A percentile compares a stretch with the other conserved stretches of the same genome.
Conservation (phyloP, 1,284 basidiomycete species). For the Thelephora terrestris region DNA sequence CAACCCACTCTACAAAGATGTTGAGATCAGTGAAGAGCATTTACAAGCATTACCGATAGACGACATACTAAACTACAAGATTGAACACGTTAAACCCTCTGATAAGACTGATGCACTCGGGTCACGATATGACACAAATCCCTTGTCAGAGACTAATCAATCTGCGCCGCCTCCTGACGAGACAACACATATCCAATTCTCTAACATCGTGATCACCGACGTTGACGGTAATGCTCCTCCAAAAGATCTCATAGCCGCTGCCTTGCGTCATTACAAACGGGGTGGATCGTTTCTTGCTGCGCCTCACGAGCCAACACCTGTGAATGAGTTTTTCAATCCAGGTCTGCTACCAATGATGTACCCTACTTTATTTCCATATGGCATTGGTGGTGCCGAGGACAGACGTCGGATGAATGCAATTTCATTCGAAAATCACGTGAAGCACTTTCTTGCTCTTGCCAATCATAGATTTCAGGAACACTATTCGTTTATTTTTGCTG, state of each 20-base stretch:
- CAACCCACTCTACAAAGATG: slow-evolving; percentile 23
- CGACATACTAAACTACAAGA: slow-evolving; percentile 23
- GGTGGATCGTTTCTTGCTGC: slow-evolving; percentile 21
- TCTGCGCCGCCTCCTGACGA: no score
- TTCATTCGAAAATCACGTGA: slow-evolving; percentile 20
- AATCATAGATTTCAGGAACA: slow-evolving; percentile 28
- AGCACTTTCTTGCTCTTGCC: slow-evolving; percentile 18
- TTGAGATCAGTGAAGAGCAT: slow-evolving; percentile 19
- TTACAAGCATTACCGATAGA: slow-evolving; percentile 21
- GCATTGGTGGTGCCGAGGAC: slow-evolving; percentile 28
- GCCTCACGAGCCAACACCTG: slow-evolving; percentile 17
- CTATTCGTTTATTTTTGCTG: slow-evolving; percentile 26
- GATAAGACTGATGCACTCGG: slow-evolving; percentile 12
- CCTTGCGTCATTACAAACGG: slow-evolving; percentile 21
- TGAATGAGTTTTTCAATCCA: slow-evolving; percentile 14
- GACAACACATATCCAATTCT: no score
- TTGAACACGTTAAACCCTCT: slow-evolving; percentile 16
- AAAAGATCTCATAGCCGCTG: slow-evolving; percentile 22
- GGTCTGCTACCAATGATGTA: slow-evolving; percentile 7
- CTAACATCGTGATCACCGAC: slow-evolving; percentile 25
- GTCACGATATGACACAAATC: slow-evolving; percentile 15
- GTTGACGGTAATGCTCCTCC: slow-evolving; percentile 18
- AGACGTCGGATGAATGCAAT: slow-evolving; percentile 8
- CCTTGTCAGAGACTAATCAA: slow-evolving; percentile 7
- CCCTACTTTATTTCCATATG: slow-evolving; percentile 21